phyloP scores from a whole-genome alignment of 805 yeast species.

The Saccharomycopsis malanga region DNA sequence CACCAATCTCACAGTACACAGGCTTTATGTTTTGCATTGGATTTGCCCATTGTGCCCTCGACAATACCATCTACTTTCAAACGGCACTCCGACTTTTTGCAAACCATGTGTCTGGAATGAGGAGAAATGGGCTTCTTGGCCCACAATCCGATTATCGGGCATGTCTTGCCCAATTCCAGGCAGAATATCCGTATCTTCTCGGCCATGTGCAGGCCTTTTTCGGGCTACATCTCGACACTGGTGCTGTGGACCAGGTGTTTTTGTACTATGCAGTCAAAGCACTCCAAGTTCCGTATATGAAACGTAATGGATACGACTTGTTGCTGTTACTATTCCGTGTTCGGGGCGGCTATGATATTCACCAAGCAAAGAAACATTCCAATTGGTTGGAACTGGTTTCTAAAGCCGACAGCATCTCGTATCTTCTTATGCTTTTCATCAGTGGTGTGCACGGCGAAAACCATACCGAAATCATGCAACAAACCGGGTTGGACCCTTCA shows the following conservation, averaged over 20 bases:
- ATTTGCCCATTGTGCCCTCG: constrained; percentile 25
- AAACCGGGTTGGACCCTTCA: constrained; percentile 6
- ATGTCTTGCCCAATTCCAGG: background rate
- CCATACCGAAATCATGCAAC: background rate
- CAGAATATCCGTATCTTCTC: background rate
- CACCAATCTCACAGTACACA: constrained; percentile 8
- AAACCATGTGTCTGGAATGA: constrained; percentile 6
- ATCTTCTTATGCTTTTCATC: constrained; percentile 5
- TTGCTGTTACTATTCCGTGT: constrained; percentile 38
- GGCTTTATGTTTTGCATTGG: constrained; percentile 21
- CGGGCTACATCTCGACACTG: background rate
- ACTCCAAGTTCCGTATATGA: constrained; percentile 48
- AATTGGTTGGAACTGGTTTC: too few species aligned
- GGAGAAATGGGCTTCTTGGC: constrained; percentile 4
- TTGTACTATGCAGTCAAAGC: constrained; percentile 48
- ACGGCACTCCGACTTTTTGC: constrained; percentile 23
- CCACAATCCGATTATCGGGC: constrained; percentile 1
- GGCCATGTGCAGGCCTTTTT: constrained; percentile 4
- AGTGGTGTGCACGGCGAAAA: constrained; percentile 4
- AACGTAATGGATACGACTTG: constrained; percentile 40
- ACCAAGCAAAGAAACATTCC: background rate
- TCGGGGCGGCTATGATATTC: constrained; percentile 24
- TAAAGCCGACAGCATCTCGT: constrained; percentile 2
- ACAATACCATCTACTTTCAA: constrained; percentile 27
- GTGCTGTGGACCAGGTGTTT: constrained; percentile 36